Base-by-base conservation (phyloP, 371 early-diverging fungal species). In the Sanchytrium tribonematis region DNA sequence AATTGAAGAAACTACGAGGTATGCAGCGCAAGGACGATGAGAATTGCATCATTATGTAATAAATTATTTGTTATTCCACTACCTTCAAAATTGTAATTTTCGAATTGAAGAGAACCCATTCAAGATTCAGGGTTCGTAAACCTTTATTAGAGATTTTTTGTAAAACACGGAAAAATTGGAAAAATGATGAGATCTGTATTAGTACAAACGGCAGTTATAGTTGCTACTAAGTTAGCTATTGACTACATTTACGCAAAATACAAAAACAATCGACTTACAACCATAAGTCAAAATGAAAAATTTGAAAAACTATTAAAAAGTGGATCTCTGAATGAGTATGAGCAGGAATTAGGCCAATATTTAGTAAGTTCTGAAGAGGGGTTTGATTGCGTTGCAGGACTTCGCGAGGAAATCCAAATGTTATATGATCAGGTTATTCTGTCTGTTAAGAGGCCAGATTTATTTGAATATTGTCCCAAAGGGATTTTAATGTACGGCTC, bases 401-500 rank as follows among this genome's bases (percentile, higher is more conserved):
- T 79, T 66, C 77, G 78, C 67, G 29, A 28, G 1, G 78, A 78
- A 71, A 79, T 79, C 1, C 78, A 79, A 69, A 78, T 78, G 66
- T 78, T 79, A 29, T 78, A 78, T 67, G 80, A 79, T 69, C 74
- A 75, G 66, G 78, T 79, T 12, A 78, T 78, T 70, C 73, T 79
- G 28, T 78, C 80, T 0, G 73, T 79, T 17, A 78, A 76, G 27
- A 74, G 78, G 71, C 80, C 80, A 0, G 80, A 79, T 68, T 70
- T 78, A 29, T 79, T 74, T 69, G 71, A 73, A 67, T 77, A 79
- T 78, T 0, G 77, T 78, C 79, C 79, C 0, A 80, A 80, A 69
- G 80, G 80, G 29, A 77, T 80, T 32, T 82, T 97, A 17, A 78
- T 97, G 31, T 93, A 95, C 81, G 97, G 98, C 5, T 96, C 97